Evolutionary conservation across 1,284 basidiomycete genomes (phyloP).

Genomic region (Rhodotorula sp.): DNA sequence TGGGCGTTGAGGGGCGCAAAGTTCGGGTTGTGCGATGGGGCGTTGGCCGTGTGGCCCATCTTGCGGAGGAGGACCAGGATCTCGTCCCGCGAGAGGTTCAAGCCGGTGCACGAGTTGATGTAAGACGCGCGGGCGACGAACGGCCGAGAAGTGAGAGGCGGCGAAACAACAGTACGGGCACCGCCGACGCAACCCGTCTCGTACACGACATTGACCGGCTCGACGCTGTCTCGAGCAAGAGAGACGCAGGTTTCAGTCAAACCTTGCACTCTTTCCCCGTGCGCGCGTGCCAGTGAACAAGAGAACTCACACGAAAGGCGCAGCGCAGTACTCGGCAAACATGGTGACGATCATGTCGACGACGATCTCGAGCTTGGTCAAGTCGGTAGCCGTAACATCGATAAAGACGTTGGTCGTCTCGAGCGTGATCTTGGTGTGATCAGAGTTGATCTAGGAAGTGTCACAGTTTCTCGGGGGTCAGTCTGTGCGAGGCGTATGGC

Average conservation of each 20-base stretch:
- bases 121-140: conserved; percentile 81
- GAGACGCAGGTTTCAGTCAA: no score
- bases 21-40: conserved; percentile 47
- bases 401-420: conserved; percentile 94
- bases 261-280: no score
- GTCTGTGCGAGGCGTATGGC: no score
- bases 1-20: conserved; percentile 51
- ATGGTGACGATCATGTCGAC: conserved; percentile 91
- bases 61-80: conserved; percentile 66
- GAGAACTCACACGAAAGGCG: conserved; percentile 88
- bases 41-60: conserved; percentile 58
- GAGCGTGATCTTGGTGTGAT: conserved; percentile 94
- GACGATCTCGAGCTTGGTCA: conserved; percentile 93
- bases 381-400: conserved; percentile 95
- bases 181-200: conserved; percentile 55
- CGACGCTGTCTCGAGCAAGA: no score
- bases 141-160: conserved; percentile 70
- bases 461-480: not conserved
- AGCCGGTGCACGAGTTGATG: conserved; percentile 92
- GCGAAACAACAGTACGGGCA: conserved; percentile 72
- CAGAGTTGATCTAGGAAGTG: conserved; percentile 70
- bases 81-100: conserved; percentile 63
- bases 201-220: conserved; percentile 78
- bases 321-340: conserved; percentile 94
- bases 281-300: no score